Conservation (phyloP, 176 grass and related monocot genomes). For the Triticum dicoccoides region DNA sequence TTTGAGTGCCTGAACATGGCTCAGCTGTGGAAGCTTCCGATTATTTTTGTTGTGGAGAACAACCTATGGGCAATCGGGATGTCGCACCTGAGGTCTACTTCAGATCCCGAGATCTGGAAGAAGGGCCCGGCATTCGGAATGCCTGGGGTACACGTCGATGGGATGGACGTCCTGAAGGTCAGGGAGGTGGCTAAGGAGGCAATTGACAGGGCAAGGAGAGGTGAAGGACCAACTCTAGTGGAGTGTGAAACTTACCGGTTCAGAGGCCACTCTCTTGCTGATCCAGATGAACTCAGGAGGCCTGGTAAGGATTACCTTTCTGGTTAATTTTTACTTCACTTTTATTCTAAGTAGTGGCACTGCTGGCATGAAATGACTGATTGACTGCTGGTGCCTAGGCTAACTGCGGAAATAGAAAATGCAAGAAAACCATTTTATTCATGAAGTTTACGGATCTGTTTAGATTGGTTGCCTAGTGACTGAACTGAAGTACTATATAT, state of each 20-base stretch:
- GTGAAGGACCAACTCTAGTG: slow-evolving; percentile 89
- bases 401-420: slow-evolving; percentile 14
- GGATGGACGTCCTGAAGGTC: slow-evolving; percentile 97
- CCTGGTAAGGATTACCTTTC: slow-evolving; percentile 49
- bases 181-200: slow-evolving; percentile 92
- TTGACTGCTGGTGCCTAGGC: background rate
- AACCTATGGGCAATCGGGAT: slow-evolving; percentile 94
- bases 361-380: background rate
- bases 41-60: slow-evolving; percentile 98
- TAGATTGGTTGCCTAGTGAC: background rate
- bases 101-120: slow-evolving; percentile 92
- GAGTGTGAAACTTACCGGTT: slow-evolving; percentile 92
- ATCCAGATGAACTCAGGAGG: slow-evolving; percentile 89
- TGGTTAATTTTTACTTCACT: background rate
- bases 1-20: slow-evolving; percentile 99
- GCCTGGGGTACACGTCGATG: slow-evolving; percentile 87
- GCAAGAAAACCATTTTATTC: background rate
- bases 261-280: slow-evolving; percentile 82
- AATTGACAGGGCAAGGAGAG: slow-evolving; percentile 85
- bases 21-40: slow-evolving; percentile 95
- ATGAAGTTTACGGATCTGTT: background rate
- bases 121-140: slow-evolving; percentile 93
- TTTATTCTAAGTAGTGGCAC: background rate
- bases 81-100: slow-evolving; percentile 79
- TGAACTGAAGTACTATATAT: background rate